Evolutionary conservation across 352 stramenopile species (phyloP).

Genomic region (Paralagenidium karlingii): DNA sequence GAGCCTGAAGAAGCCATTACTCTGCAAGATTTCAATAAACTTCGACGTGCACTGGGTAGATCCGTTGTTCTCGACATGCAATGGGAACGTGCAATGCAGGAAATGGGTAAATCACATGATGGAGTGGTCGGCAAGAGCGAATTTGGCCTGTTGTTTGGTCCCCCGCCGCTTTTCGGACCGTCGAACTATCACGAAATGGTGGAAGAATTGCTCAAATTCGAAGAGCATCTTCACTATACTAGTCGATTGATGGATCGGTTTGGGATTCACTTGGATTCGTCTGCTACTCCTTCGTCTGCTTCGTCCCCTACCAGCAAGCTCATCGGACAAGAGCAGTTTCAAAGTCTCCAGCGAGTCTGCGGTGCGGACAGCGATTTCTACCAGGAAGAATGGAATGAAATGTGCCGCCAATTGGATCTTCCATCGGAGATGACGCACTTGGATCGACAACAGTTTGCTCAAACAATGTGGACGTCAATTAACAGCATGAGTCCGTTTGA

Average conservation of each 20-base stretch:
- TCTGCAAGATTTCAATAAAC: too few relatives aligned
- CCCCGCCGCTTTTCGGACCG: slow-evolving; percentile 36
- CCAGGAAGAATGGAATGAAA: slow-evolving; percentile 15
- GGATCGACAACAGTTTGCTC: slow-evolving; percentile 34
- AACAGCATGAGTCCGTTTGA: slow-evolving; percentile 20
- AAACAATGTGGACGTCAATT: slow-evolving; percentile 15
- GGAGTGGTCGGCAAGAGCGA: too few relatives aligned
- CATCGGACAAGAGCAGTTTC: slow-evolving; percentile 19
- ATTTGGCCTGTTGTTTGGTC: slow-evolving; percentile 43
- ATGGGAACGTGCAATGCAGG: too few relatives aligned
- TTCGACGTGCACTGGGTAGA: too few relatives aligned
- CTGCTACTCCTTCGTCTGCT: too few relatives aligned
- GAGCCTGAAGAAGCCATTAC: too few relatives aligned
- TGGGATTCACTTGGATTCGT: slow-evolving; percentile 5
- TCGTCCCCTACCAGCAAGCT: too few relatives aligned
- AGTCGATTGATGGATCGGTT: slow-evolving; percentile 23
- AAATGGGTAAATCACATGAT: too few relatives aligned
- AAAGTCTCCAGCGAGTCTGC: slow-evolving; percentile 17
- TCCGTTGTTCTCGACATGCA: too few relatives aligned
- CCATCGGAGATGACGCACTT: slow-evolving; percentile 9
- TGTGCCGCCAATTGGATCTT: slow-evolving; percentile 15
- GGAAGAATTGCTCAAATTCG: slow-evolving; percentile 20
- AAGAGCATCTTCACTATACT: slow-evolving; percentile 27
- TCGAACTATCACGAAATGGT: slow-evolving; percentile 21
- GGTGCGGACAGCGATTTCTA: slow-evolving; percentile 13